phyloP scores from a whole-genome alignment of 441 rosid species.

The Isatis lusitanica region DNA sequence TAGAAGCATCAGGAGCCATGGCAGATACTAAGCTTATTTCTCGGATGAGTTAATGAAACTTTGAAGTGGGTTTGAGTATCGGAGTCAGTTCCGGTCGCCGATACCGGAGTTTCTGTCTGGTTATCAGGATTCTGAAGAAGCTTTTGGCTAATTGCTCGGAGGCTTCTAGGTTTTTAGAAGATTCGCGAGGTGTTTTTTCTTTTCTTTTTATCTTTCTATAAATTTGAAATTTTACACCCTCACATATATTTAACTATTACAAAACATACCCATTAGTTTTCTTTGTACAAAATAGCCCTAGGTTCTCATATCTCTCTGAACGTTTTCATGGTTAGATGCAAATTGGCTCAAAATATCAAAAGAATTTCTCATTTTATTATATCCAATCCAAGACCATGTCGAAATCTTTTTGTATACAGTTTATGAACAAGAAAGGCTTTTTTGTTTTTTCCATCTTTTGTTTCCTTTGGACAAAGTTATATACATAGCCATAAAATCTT shows the following conservation, averaged over 20 bases:
- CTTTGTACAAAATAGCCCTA: not conserved
- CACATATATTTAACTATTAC: not conserved
- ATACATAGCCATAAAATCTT: conserved; percentile 28
- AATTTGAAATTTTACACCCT: conserved; percentile 23
- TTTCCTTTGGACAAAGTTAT: conserved; percentile 23
- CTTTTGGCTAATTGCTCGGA: not conserved
- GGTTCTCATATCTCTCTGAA: not conserved
- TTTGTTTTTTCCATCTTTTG: not conserved
- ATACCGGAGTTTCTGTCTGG: conserved; percentile 24
- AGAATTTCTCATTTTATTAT: conserved; percentile 10
- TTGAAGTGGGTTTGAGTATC: not conserved
- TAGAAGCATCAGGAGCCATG: conserved; percentile 74
- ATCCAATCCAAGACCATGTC: conserved; percentile 15
- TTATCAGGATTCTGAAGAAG: conserved; percentile 15
- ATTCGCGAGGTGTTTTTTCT: conserved; percentile 8
- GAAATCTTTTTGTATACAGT: conserved; percentile 18
- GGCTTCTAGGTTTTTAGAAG: conserved; percentile 38
- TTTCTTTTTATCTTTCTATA: not conserved
- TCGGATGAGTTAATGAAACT: not conserved
- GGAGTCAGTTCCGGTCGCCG: conserved; percentile 11
- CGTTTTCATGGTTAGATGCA: no score
- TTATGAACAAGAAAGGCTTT: conserved; percentile 19
- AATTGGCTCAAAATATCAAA: not conserved
- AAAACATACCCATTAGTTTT: not conserved
- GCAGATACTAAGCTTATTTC: not conserved